phyloP scores from a whole-genome alignment of 176 grass and related monocot genomes.

The Zoysia japonica region DNA sequence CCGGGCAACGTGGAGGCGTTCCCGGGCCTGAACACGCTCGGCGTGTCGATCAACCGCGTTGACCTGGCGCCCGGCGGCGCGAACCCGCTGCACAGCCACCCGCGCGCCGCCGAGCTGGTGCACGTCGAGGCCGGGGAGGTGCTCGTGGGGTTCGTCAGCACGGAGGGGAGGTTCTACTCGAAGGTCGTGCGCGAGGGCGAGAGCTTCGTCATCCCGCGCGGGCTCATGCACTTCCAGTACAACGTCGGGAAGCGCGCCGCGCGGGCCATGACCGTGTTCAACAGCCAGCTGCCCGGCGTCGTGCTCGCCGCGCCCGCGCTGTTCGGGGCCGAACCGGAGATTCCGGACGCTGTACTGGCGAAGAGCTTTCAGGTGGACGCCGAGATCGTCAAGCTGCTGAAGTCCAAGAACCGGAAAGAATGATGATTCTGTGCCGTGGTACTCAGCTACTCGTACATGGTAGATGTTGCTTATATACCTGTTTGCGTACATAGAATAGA shows the following conservation, averaged over 20 bases:
- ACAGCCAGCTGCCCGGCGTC: slow-evolving; percentile 80
- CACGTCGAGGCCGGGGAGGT: slow-evolving; percentile 44
- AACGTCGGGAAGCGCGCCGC: slow-evolving; percentile 44
- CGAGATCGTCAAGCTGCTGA: slow-evolving; percentile 48
- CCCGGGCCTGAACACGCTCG: slow-evolving; percentile 85
- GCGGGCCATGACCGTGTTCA: slow-evolving; percentile 62
- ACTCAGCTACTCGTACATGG: too few relatives aligned
- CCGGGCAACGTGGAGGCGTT: slow-evolving; percentile 61
- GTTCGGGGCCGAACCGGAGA: slow-evolving; percentile 50
- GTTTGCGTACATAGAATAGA: not conserved
- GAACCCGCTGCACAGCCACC: slow-evolving; percentile 85
- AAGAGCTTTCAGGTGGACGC: slow-evolving; percentile 72
- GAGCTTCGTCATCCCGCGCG: slow-evolving; percentile 68
- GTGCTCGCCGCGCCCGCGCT: slow-evolving; percentile 43
- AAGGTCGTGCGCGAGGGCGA: slow-evolving; percentile 52
- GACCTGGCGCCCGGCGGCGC: slow-evolving; percentile 75
- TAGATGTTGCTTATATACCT: not conserved
- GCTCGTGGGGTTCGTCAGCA: slow-evolving; percentile 76
- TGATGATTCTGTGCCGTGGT: too few relatives aligned
- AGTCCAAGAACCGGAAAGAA: slow-evolving; percentile 61
- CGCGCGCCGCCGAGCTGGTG: slow-evolving; percentile 68
- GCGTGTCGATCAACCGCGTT: slow-evolving; percentile 82
- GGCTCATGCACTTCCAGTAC: slow-evolving; percentile 79
- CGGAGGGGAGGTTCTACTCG: slow-evolving; percentile 55
- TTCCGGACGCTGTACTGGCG: slow-evolving; percentile 63